Evolutionary conservation across 2,329 filamentous ascomycete genomes (phyloP).

Genomic region (Colletotrichum endophyticum): DNA sequence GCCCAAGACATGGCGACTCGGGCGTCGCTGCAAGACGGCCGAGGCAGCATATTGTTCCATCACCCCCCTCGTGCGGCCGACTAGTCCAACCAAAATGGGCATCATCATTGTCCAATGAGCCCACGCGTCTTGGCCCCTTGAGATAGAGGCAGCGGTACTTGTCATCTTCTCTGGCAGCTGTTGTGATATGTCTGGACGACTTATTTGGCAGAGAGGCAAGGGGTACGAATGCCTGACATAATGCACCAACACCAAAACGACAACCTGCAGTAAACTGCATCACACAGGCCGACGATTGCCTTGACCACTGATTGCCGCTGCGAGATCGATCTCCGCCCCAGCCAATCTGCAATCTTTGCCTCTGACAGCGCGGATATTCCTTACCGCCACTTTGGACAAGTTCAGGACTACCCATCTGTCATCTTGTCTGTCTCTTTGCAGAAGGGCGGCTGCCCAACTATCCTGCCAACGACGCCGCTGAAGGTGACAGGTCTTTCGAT

Average conservation of each 20-base stretch:
- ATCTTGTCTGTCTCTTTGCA: background rate
- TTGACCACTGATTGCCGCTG: background rate
- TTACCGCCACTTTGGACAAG: slow-evolving; percentile 16
- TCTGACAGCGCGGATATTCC: slow-evolving; percentile 1
- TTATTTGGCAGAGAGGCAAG: background rate
- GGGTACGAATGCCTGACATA: background rate
- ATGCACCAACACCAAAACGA: background rate
- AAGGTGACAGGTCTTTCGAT: background rate
- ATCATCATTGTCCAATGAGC: background rate
- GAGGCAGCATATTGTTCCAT: background rate
- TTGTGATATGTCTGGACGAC: background rate
- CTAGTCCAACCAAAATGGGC: background rate
- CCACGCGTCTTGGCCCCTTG: background rate
- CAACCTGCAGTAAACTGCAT: background rate
- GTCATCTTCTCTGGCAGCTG: background rate
- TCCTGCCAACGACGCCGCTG: background rate
- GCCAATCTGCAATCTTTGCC: background rate
- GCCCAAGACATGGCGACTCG: slow-evolving; percentile 4
- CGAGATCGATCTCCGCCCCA: slow-evolving; percentile 15
- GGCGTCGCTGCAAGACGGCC: background rate
- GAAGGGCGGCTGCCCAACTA: background rate
- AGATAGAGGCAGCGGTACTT: background rate
- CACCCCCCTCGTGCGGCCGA: background rate
- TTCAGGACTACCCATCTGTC: background rate
- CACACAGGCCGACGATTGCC: background rate